Evolutionary conservation across 73 alveolate species (phyloP).

Genomic region (Effrenium voratum): DNA sequence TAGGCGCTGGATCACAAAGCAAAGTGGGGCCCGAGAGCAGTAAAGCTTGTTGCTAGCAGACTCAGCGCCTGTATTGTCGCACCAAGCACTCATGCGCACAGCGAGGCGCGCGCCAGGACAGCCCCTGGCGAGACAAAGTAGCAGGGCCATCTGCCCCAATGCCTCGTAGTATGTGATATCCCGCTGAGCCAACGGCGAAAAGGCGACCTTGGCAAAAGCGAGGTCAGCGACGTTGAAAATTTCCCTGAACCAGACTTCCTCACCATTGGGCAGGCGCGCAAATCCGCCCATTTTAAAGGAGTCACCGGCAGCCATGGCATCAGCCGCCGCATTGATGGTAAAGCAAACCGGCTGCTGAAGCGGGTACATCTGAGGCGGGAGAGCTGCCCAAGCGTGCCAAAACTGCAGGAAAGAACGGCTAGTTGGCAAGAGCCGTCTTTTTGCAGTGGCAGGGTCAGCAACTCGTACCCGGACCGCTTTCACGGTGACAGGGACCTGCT

Average conservation of each 20-base stretch:
- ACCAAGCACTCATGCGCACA: neutral
- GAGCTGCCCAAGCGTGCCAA: neutral
- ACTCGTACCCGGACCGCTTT: neutral
- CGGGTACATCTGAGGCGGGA: neutral
- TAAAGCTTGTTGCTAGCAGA: neutral
- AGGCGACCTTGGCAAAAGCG: neutral
- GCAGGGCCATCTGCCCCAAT: neutral
- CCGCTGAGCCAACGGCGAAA: neutral
- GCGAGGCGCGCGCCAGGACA: neutral
- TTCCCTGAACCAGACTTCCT: neutral
- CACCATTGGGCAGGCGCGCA: neutral
- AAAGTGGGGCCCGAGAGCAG: neutral
- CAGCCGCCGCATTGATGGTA: neutral
- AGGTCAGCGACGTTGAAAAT: neutral
- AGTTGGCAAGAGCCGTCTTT: neutral
- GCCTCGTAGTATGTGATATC: neutral
- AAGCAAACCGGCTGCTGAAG: neutral
- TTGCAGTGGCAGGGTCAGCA: neutral
- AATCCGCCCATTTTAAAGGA: neutral
- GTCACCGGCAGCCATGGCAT: neutral
- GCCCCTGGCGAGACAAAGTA: neutral
- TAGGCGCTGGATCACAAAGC: neutral
- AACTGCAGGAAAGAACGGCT: neutral
- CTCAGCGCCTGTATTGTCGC: neutral
- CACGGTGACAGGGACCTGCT: neutral